Evolutionary conservation across 129 eudicot species (phyloP), one percentile per base, ranked within the genome.

Genomic region (Chrysanthemum seticuspe): DNA sequence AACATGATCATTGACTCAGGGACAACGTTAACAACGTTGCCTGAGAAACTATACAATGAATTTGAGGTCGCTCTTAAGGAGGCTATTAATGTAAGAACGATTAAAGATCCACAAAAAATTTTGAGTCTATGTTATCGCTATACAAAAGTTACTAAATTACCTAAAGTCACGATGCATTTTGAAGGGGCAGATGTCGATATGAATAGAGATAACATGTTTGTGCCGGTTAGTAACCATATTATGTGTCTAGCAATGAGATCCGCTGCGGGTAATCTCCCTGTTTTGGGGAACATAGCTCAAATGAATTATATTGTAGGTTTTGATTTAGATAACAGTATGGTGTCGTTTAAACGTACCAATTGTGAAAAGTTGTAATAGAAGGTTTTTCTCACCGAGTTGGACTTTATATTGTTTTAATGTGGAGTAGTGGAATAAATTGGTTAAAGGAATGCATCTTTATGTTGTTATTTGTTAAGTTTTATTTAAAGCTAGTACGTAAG

Each of bases 1-100:
- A 85, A 88, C 76, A 88, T 80, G 78, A 68, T 88, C 2, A 79
- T 88, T 19, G 94, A 88, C 63, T 88, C 94, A 0, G 94, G 94
- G 2, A 82, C 90, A 34, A 80, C 88, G 2, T 52, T 83, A 25
- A 83, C 87, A 10, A 62, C 71, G 62, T 15, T 85, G 6, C 87
- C 87, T 0, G 0, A 3, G 0, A 18, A 56, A 2, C 8, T 85
- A 0, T 78, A 82, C 58, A 4, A 47, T 0, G 23, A 45, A 12
- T 15, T 88, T 3, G 83, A 77, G 56, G 10, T 73, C 0, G 72
- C 57, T 2, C 0, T 88, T 16, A 78, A 8, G 57, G 25, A 56
- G 0, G 29, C 80, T 2, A 63, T 88, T n/a, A 77, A 72, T 7
- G 40, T 27, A 19, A 59, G 68, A 48, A 64, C 79, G 8, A 61